Evolutionary conservation across 176 grass and related monocot species (phyloP), one percentile per base, ranked within the genome.

Genomic region (Zizania latifolia): DNA sequence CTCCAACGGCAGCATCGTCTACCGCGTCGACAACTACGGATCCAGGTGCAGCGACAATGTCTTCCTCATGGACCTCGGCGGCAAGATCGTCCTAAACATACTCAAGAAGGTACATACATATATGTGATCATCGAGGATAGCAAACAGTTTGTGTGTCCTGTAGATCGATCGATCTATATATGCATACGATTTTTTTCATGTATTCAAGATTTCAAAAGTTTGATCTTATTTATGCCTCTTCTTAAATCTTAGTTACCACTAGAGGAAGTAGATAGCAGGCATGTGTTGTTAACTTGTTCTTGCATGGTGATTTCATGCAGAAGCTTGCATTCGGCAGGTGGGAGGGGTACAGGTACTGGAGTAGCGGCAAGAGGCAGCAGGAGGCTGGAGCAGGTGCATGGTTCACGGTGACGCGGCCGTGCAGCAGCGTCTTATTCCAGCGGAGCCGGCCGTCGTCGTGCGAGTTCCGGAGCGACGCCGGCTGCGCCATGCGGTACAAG

Each of bases 1-100:
- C 80, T 88, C 92, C 48, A 65, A 75, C 70, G 92, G 92, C 68
- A 29, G 14, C 19, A 83, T 93, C 32, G 76, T 66, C 27, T 93
- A 93, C 70, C 79, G 92, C n/a, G 88, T 94, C 34, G 88, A 94
- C 65, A 94, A 88, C 70, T 94, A 94, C 33, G 74, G 66, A 29
- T 81, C 82, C 82, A 83, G 70, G 23, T 83, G 85, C 50, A 65
- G 64, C 30, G 53, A 65, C 32, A 54, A 76, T 54, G 79, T 83
- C 34, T 87, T 68, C 70, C 80, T 94, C 46, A 94, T 94, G 91
- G 88, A 94, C 75, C 58, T 87, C 45, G 29, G 62, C 10, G 91
- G 91, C 75, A 78, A 72, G 29, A 54, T 77, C 70, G 31, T 88
- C 66, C 61, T 85, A 1, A 82, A 88, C 69, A 73, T 90, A 48